These are phyloP conservation scores for Pueraria montana DNA, from an alignment of 306 rosid genomes.

Conservation along the genomic window DNA sequence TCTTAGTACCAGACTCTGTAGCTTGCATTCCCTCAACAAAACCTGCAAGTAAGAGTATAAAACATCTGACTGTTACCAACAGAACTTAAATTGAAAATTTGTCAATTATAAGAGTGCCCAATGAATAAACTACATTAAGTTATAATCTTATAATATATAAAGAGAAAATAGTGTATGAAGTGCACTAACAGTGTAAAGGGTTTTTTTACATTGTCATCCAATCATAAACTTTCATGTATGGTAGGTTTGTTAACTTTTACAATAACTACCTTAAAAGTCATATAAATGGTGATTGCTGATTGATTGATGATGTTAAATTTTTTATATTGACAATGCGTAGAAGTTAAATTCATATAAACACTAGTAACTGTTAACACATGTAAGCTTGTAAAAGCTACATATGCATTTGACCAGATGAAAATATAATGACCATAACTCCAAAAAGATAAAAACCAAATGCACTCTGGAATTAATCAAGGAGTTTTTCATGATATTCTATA, in stretches of 20 bases:
- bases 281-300: neutral
- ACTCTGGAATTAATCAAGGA: conserved; percentile 14
- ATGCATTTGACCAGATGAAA: conserved; percentile 38
- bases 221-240: neutral
- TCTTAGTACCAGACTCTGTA: conserved; percentile 69
- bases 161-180: neutral
- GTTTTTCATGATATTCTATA: conserved; percentile 37
- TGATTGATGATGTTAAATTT: neutral
- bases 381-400: conserved; percentile 17
- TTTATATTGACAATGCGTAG: neutral
- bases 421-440: conserved; percentile 30
- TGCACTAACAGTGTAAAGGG: neutral
- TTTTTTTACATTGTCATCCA: neutral
- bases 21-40: conserved; percentile 75
- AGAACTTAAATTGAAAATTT: neutral
- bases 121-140: neutral
- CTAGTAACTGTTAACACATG: conserved; percentile 17
- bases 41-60: conserved; percentile 61
- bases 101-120: neutral
- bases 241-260: neutral
- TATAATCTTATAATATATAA: conserved; percentile 7
- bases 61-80: conserved; percentile 28
- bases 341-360: neutral
- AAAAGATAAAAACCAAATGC: conserved; percentile 33
- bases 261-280: neutral